A percentile compares a stretch with the other conserved stretches of the same genome.
phyloP scores from a whole-genome alignment of 2,329 filamentous ascomycete species.

The Setomelanomma holmii region DNA sequence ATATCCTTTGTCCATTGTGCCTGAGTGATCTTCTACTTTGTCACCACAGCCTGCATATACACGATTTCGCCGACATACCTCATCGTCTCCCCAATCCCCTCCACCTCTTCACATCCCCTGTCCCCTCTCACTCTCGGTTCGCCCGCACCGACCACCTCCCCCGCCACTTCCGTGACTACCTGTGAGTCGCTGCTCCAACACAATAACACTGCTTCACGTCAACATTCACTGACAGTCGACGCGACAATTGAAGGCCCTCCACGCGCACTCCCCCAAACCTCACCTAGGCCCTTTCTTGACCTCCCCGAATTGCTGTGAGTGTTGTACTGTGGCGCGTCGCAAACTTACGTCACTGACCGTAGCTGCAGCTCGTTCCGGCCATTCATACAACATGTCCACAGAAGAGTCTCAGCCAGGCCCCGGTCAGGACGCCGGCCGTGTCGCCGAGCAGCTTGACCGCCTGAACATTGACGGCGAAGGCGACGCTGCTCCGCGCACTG shows the following conservation, averaged over 20 bases:
- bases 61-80: conserved; percentile 17
- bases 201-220: conserved; percentile 22
- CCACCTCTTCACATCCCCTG: conserved; percentile 21
- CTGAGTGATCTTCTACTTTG: conserved; percentile 18
- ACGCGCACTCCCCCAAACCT: conserved; percentile 11
- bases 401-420: conserved; percentile 46
- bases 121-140: conserved; percentile 19
- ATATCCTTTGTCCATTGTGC: conserved; percentile 19
- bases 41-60: conserved; percentile 30
- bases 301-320: conserved; percentile 24
- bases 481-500: conserved; percentile 84
- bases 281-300: conserved; percentile 4
- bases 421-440: conserved; percentile 44
- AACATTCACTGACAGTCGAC: conserved; percentile 31
- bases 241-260: conserved; percentile 16
- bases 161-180: conserved; percentile 43
- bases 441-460: conserved; percentile 53
- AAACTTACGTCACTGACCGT: conserved; percentile 38
- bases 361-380: conserved; percentile 32
- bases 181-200: conserved; percentile 35
- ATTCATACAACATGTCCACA: conserved; percentile 52
- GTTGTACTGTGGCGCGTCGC: conserved; percentile 17
- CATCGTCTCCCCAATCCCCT: conserved; percentile 22
- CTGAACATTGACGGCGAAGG: conserved; percentile 58
- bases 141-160: conserved; percentile 42